These are phyloP conservation scores for Debaryomyces coudertii DNA, from an alignment of 1,139 yeast genomes.

Conservation along the genomic window DNA sequence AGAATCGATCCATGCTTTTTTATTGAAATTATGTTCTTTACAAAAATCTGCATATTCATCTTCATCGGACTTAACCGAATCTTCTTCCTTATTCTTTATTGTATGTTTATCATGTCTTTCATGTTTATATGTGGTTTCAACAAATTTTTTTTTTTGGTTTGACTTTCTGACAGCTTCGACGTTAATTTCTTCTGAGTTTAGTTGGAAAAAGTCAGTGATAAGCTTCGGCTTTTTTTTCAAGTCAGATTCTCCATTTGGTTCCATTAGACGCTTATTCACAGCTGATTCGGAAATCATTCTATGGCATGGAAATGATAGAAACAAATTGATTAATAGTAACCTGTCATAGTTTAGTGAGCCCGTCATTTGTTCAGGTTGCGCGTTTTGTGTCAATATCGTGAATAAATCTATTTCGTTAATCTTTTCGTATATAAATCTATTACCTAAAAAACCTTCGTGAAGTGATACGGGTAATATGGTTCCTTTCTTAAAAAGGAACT, in stretches of 20 bases:
- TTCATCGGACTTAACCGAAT: constrained; percentile 3
- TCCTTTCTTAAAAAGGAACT: constrained; percentile 46
- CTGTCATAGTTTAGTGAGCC: too few species aligned
- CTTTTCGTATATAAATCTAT: neutral
- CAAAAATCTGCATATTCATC: constrained; percentile 21
- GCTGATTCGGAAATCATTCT: neutral
- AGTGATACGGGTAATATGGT: constrained; percentile 42
- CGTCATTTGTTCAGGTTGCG: neutral
- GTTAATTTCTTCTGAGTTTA: constrained; percentile 13
- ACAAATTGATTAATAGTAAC: neutral
- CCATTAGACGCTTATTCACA: neutral
- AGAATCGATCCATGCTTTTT: constrained; percentile 54
- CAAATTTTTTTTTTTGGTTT: neutral
- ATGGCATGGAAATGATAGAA: neutral
- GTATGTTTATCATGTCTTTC: neutral
- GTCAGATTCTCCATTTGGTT: neutral
- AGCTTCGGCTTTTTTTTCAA: constrained; percentile 16
- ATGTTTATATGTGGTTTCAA: constrained; percentile 3
- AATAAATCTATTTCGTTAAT: neutral
- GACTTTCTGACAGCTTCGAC: neutral
- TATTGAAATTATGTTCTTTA: constrained; percentile 42
- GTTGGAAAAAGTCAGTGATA: constrained; percentile 29
- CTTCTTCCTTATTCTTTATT: constrained; percentile 2
- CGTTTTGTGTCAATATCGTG: neutral
- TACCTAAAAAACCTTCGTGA: constrained; percentile 34